Evolutionary conservation across 352 stramenopile species (phyloP), one percentile per base, ranked within the genome.

Genomic region (Globisporangium takayamanum): DNA sequence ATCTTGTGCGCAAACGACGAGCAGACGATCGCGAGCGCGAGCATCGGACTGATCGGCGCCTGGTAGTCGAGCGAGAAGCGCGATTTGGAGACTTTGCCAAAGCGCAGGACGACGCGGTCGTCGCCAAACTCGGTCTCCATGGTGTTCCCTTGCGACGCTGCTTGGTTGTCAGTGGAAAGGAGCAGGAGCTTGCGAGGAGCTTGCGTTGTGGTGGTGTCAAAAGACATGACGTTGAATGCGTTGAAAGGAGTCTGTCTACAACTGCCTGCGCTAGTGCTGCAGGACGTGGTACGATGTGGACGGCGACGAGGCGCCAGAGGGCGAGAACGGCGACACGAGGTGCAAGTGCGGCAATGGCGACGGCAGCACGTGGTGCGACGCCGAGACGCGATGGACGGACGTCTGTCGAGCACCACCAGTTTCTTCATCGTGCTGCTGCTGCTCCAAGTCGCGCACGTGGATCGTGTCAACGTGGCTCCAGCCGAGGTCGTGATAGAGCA

Each of bases 1-100:
- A 81, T 80, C 61, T 96, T 96, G 66, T 90, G 84, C 2, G 86
- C 80, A 60, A 95, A 96, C 20, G 83, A 77, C 47, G 84, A 90
- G 63, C 80, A 85, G 33, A 81, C 84, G 57, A 95, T 78, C 25
- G 81, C 83, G 0, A 95, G 77, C n/a, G 83, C 84, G 18, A 94
- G 62, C n/a, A 95, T 67, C 12, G 84, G 75, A 18, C 79, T 86
- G 22, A 94, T 61, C 14, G 86, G 84, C 30, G 80, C 68, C 26
- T 78, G 72, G 63, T 84, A 94, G 59, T 95, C 87, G 41, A 95
- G 73, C 26, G 82, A 78, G 57, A 95, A 95, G 30, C 80, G 73
- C 28, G 71, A 84, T 64, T 90, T 93, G 42, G 67, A 74, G 48
- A 95, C 83, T 65, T 95, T 95, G 33, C 86, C 86, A 44, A 95